Conservation (phyloP, 164 flowering plant species). For the Vitis labrusca region DNA sequence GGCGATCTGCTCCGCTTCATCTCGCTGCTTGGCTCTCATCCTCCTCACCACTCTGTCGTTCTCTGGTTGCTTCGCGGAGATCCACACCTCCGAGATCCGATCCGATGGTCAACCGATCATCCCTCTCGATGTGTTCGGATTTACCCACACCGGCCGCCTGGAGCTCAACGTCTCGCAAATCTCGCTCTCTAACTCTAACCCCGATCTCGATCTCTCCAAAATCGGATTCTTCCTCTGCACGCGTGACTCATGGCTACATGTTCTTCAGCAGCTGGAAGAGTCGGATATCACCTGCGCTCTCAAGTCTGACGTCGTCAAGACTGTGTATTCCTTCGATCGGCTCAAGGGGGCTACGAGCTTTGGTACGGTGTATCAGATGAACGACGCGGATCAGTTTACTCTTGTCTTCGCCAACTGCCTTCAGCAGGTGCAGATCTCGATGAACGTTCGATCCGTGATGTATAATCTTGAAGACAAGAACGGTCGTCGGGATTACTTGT, state of each 20-base stretch:
- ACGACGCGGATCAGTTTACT: slow-evolving; percentile 62
- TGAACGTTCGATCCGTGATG: slow-evolving; percentile 54
- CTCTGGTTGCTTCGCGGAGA: slow-evolving; percentile 47
- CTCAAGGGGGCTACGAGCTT: slow-evolving; percentile 15
- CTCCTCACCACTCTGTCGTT: slow-evolving; percentile 22
- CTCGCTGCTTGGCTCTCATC: slow-evolving; percentile 10
- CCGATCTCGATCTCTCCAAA: slow-evolving; percentile 42
- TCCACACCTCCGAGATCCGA: slow-evolving; percentile 60
- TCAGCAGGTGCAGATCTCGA: slow-evolving; percentile 37
- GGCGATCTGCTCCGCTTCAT: slow-evolving; percentile 27
- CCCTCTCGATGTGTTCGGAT: slow-evolving; percentile 92
- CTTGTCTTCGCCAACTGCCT: slow-evolving; percentile 87
- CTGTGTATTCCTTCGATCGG: slow-evolving; percentile 47
- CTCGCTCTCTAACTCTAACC: slow-evolving; percentile 39
- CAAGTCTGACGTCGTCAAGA: slow-evolving; percentile 43
- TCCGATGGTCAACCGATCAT: slow-evolving; percentile 70
- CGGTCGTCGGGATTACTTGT: slow-evolving; percentile 57
- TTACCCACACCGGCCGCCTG: slow-evolving; percentile 74
- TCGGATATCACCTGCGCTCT: slow-evolving; percentile 72
- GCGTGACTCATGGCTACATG: slow-evolving; percentile 74
- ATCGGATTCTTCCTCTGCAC: slow-evolving; percentile 93
- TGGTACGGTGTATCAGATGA: slow-evolving; percentile 9
- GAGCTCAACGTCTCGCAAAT: slow-evolving; percentile 68
- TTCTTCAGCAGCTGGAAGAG: slow-evolving; percentile 69
- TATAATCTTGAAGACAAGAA: slow-evolving; percentile 57